phyloP scores from a whole-genome alignment of 768 basidiomycete species.

The Wakefieldia striispora region DNA sequence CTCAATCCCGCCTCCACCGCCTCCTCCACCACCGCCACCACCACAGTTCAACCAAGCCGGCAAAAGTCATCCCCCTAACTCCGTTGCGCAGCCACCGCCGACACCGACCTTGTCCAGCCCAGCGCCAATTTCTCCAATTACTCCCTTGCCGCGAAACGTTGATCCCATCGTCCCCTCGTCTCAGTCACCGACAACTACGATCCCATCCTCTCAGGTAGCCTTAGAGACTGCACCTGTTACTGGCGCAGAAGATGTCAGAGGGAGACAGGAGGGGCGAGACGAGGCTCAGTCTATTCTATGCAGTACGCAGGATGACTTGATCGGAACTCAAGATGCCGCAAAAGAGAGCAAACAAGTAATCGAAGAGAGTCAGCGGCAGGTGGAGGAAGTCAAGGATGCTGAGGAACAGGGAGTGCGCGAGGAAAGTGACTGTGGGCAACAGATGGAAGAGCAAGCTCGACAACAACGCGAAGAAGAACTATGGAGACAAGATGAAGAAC shows the following conservation, averaged over 20 bases:
- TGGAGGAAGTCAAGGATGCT: not conserved
- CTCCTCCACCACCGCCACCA: slow-evolving; percentile 13
- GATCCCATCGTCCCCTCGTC: slow-evolving; percentile 9
- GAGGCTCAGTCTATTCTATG: not conserved
- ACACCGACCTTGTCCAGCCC: slow-evolving; percentile 4
- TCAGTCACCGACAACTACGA: slow-evolving; percentile 19
- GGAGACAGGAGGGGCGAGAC: slow-evolving; percentile 38
- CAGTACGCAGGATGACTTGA: not conserved
- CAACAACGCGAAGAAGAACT: slow-evolving; percentile 4
- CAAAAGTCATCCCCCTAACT: not conserved
- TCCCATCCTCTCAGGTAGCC: slow-evolving; percentile 14
- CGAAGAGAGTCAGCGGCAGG: not conserved
- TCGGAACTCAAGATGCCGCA: slow-evolving; percentile 17
- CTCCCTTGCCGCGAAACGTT: slow-evolving; percentile 1
- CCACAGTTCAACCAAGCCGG: slow-evolving; percentile 7
- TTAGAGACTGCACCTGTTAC: not conserved
- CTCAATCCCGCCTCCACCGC: slow-evolving; percentile 19
- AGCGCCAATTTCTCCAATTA: slow-evolving; percentile 4
- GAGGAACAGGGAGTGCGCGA: not conserved
- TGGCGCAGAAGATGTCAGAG: slow-evolving; percentile 34
- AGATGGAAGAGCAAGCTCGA: slow-evolving; percentile 1
- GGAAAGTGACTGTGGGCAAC: not conserved
- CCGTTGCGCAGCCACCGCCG: slow-evolving; percentile 9
- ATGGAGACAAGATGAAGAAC: slow-evolving; percentile 1
- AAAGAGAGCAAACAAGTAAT: slow-evolving; percentile 15